phyloP scores from a whole-genome alignment of 345 rosid species.

The Pistacia integerrima region DNA sequence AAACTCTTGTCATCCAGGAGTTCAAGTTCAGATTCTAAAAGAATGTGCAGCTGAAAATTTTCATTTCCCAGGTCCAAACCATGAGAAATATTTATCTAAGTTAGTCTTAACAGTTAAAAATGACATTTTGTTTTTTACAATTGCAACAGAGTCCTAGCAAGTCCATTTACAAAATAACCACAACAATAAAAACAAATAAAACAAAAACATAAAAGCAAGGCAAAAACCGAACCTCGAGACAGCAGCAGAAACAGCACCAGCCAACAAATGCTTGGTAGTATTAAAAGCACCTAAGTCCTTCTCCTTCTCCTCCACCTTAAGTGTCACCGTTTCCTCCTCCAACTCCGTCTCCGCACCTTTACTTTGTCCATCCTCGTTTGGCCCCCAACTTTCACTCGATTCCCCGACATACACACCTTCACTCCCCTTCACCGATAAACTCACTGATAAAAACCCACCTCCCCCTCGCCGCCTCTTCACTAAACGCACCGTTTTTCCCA shows the following conservation, averaged over 20 bases:
- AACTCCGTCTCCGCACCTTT: conserved; percentile 21
- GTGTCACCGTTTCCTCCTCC: conserved; percentile 24
- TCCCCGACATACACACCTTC: conserved; percentile 51
- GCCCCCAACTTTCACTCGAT: conserved; percentile 36
- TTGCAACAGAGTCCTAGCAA: not conserved
- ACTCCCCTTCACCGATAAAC: conserved; percentile 62
- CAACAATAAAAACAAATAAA: not conserved
- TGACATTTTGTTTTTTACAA: not conserved
- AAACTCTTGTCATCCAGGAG: too few species aligned
- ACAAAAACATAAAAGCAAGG: not conserved
- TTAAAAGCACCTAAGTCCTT: conserved; percentile 57
- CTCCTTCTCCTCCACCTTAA: conserved; percentile 27
- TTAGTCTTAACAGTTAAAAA: not conserved
- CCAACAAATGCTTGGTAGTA: conserved; percentile 80
- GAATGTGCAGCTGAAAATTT: not conserved
- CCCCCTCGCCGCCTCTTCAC: conserved; percentile 29
- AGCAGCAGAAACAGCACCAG: conserved; percentile 91
- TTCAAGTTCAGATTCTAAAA: too few species aligned
- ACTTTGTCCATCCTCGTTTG: conserved; percentile 18
- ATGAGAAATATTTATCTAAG: not conserved
- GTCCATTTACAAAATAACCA: not conserved
- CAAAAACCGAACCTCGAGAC: conserved; percentile 63
- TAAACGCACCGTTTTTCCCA: conserved; percentile 29
- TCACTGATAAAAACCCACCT: conserved; percentile 59
- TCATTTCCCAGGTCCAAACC: not conserved